These are phyloP conservation scores for Ceratocystis harringtonii DNA, from an alignment of 2,329 filamentous ascomycete species.

Conservation along the genomic window DNA sequence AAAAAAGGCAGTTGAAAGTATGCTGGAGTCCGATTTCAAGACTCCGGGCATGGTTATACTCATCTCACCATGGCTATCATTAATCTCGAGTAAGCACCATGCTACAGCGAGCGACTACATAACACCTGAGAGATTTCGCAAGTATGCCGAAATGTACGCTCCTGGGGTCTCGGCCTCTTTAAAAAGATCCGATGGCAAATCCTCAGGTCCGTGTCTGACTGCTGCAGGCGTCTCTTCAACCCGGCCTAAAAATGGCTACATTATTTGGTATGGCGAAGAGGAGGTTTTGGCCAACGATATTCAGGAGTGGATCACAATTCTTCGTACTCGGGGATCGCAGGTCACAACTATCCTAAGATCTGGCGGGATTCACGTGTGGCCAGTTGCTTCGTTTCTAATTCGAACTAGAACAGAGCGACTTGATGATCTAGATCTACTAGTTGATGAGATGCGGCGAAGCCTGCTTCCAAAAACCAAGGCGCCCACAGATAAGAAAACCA, in stretches of 20 bases:
- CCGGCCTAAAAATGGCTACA: constrained; percentile 47
- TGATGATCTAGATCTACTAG: constrained; percentile 34
- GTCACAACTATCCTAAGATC: constrained; percentile 45
- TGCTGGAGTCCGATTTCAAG: constrained; percentile 9
- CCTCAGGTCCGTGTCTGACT: not conserved
- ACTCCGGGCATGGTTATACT: constrained; percentile 44
- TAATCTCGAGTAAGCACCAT: constrained; percentile 51
- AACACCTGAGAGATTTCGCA: constrained; percentile 47
- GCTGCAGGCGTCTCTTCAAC: not conserved
- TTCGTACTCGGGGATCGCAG: constrained; percentile 27
- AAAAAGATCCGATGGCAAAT: not conserved
- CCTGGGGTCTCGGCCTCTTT: constrained; percentile 21
- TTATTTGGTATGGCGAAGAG: constrained; percentile 57
- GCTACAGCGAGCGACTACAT: constrained; percentile 65
- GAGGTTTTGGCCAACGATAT: constrained; percentile 66
- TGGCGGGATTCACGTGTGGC: constrained; percentile 68
- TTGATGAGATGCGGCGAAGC: constrained; percentile 23
- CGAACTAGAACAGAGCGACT: constrained; percentile 34
- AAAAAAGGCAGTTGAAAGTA: constrained; percentile 4
- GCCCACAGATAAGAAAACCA: not conserved
- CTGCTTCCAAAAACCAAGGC: constrained; percentile 3
- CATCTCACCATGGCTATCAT: constrained; percentile 68
- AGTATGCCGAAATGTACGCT: constrained; percentile 53
- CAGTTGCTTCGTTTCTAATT: constrained; percentile 50
- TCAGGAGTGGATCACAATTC: constrained; percentile 33